Evolutionary conservation across 2,329 filamentous ascomycete species (phyloP).

Genomic region (Onygenales sp.): DNA sequence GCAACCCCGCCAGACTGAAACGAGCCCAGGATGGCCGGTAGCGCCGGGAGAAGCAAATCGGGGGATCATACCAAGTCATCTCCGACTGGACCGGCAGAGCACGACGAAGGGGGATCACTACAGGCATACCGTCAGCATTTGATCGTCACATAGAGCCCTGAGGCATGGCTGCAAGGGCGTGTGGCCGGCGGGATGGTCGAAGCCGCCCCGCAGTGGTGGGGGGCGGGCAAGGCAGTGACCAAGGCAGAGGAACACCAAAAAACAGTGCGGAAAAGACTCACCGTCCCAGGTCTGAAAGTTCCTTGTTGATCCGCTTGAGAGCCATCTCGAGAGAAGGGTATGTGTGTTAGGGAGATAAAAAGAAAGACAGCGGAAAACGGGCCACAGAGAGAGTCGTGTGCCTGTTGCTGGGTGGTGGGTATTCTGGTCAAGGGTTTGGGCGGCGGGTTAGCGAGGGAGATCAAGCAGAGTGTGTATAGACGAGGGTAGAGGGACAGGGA

Average conservation of each 20-base stretch:
- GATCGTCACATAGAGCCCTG: not conserved
- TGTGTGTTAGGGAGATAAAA: slow-evolving; percentile 3
- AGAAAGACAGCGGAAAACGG: not conserved
- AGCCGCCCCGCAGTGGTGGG: slow-evolving; percentile 6
- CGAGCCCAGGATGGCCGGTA: slow-evolving; percentile 7
- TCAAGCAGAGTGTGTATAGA: not conserved
- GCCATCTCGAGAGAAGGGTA: slow-evolving; percentile 30
- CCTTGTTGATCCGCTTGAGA: slow-evolving; percentile 46
- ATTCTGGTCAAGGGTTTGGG: not conserved
- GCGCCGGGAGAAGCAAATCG: slow-evolving; percentile 14
- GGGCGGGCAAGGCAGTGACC: slow-evolving; percentile 2
- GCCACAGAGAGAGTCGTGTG: not conserved
- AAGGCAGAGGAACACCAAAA: slow-evolving; percentile 6
- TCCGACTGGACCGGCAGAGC: slow-evolving; percentile 92
- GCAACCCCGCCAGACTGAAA: slow-evolving; percentile 6
- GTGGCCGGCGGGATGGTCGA: not conserved
- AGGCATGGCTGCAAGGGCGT: not conserved
- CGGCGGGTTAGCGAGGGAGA: not conserved
- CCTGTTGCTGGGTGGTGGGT: not conserved
- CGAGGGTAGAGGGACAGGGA: not conserved
- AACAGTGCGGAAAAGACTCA: slow-evolving; percentile 22
- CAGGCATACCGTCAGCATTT: slow-evolving; percentile 14
- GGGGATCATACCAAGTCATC: slow-evolving; percentile 82
- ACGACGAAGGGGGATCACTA: slow-evolving; percentile 96
- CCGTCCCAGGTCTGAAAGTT: slow-evolving; percentile 44